Evolutionary conservation across 257 asterid species (phyloP), one percentile per base, ranked within the genome.

Genomic region (Solanum medicagineum): DNA sequence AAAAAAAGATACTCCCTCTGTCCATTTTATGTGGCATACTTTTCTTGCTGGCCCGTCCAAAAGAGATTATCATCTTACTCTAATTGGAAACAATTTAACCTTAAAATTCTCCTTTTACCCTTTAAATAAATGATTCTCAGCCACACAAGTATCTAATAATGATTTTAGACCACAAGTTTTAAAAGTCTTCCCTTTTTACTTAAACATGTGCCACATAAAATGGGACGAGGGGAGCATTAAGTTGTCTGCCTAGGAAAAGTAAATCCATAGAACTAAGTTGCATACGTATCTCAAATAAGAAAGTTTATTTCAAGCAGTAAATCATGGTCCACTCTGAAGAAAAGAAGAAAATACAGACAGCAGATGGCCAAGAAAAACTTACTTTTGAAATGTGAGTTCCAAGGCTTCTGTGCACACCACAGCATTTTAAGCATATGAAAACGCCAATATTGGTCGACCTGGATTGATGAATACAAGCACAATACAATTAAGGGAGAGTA

Each of bases 381-480:
- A 94, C 99, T 97, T 97, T 97, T 9, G 99, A 97, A 71, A 97
- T 89, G 87, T 95, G 98, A 51, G 98, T 90, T 19, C 98, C 98
- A 49, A 97, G 98, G 94, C 98, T 93, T 91, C 98, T 90, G 93
- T 97, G 99, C 69, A 93, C 95, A 57, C 99, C 97, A 75, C 97
- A 97, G 90, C 99, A 97, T 89, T 97, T 97, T 89, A 97, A 91
- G 92, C 99, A 97, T 88, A 97, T 91, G 87, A 97, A 97, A 22
- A 97, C 99, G 77, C 99, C 99, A 65, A 97, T 97, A 89, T 93
- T 97, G 73, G 98, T 95, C 1, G 99, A 97, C 89, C 99, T 97
- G 93, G 66, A 68, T 84, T 32, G 47, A 44, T 73, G 51, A 83
- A 66, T 54, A 69, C 68, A 32, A 80, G 74, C 62, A 86, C 62